Conservation (phyloP, 2,329 filamentous ascomycete species). For the Claviceps sp. region DNA sequence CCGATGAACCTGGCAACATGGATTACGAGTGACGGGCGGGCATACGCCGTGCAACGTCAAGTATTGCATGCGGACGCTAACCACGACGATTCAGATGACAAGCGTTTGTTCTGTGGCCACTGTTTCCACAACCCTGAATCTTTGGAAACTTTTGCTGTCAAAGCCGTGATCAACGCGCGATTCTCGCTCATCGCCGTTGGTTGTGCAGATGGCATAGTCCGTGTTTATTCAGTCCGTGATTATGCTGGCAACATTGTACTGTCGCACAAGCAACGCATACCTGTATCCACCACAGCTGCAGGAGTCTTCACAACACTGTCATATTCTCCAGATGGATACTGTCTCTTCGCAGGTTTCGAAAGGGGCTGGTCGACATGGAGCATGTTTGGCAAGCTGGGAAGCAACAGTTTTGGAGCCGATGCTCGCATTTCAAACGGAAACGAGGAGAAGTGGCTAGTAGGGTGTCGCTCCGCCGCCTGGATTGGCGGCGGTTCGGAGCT, state of each 20-base stretch:
- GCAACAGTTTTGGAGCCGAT: constrained; percentile 69
- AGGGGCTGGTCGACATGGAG: constrained; percentile 95
- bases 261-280: constrained; percentile 64
- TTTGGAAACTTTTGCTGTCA: constrained; percentile 48
- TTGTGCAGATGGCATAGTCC: constrained; percentile 64
- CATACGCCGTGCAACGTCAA: constrained; percentile 77
- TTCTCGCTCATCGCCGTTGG: constrained; percentile 89
- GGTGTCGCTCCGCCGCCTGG: constrained; percentile 70
- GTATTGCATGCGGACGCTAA: constrained; percentile 24
- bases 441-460: constrained; percentile 72
- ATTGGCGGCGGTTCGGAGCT: constrained; percentile 79
- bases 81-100: constrained; percentile 33
- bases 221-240: constrained; percentile 86
- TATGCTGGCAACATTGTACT: constrained; percentile 85
- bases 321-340: constrained; percentile 94
- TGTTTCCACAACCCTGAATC: constrained; percentile 70
- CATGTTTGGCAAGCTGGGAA: constrained; percentile 84
- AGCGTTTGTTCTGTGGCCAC: constrained; percentile 73
- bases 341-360: constrained; percentile 84
- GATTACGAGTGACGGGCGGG: constrained; percentile 78
- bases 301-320: constrained; percentile 61
- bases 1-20: constrained; percentile 94
- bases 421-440: constrained; percentile 49
- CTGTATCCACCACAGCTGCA: constrained; percentile 52
- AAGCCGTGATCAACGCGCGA: constrained; percentile 78